Evolutionary conservation across 2,329 filamentous ascomycete species (phyloP).

Genomic region (Verticillium nonalfalfae): DNA sequence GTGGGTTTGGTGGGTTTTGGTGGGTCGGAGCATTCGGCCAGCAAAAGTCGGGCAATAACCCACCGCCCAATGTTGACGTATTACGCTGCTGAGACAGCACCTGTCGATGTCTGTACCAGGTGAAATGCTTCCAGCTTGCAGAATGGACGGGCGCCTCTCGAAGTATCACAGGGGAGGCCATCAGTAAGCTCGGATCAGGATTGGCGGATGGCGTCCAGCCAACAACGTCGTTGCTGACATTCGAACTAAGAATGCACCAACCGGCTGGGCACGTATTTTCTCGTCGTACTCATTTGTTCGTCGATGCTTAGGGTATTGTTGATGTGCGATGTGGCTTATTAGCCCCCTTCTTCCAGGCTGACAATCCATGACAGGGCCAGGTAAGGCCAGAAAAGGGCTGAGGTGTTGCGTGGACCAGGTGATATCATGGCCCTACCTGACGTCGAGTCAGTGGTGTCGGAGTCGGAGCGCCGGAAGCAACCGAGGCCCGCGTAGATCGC

Average conservation of each 20-base stretch:
- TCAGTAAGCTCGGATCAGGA: not conserved
- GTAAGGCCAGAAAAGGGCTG: not conserved
- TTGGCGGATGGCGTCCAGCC: not conserved
- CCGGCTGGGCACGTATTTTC: not conserved
- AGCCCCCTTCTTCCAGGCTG: not conserved
- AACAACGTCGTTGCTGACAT: not conserved
- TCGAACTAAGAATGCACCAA: not conserved
- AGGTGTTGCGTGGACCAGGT: not conserved
- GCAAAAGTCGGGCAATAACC: not conserved
- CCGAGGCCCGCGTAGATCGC: not conserved
- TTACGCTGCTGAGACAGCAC: too few relatives aligned
- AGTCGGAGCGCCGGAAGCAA: not conserved
- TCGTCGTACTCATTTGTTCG: not conserved
- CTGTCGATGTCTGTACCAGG: not conserved
- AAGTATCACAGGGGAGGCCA: not conserved
- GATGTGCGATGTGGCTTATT: not conserved
- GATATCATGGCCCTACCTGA: not conserved
- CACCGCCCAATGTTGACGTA: not conserved
- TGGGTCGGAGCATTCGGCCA: not conserved
- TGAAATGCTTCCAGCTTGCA: not conserved
- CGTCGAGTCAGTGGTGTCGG: not conserved
- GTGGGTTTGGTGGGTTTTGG: not conserved
- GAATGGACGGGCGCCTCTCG: not conserved
- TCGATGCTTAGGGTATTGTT: not conserved
- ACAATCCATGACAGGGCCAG: not conserved